Evolutionary conservation across 495 filamentous ascomycete species (phyloP), one percentile per base, ranked within the genome.

Genomic region (Ascobolus immersus): DNA sequence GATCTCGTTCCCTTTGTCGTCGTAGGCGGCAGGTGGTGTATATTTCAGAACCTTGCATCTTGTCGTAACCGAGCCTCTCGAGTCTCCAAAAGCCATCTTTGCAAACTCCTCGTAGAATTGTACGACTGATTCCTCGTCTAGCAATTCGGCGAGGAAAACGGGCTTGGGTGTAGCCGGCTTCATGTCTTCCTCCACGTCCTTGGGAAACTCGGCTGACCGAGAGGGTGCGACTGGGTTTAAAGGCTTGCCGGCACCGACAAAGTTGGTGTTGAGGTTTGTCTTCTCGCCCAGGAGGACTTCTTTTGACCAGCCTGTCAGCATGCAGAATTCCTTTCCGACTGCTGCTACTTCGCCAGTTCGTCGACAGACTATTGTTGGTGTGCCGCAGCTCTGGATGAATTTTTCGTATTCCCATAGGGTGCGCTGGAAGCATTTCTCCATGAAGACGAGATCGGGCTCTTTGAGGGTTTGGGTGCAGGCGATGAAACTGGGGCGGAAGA

Each of bases 61-160:
- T 32, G 70, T 77, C 48, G 69, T 78, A 33, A 82, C 76, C 37
- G 67, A 73, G 5, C 80, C 79, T 6, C 77, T 62, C 15, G 77
- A 79, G 45, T 93, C 79, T 6, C 71, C 77, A 52, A 91, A 96
- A 4, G 86, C 84, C 4, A 92, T 55, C 35, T 74, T 68, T 5
- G 84, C 72, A 55, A 90, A 94, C 48, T 94, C 82, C 38, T 94
- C 82, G 55, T 91, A 92, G 55, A 92, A 94, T 45, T 82, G 69
- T 14, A 90, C 70, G 5, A 86, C 81, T 42, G 74, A 81, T 37
- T 91, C 77, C 39, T 93, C 81, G 45, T 96, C 86, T 34, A 96
- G 61, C 15, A 96, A 58, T 45, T 94, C 89, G 2, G 81, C 78
- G 30, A 93, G 57, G 44, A 86, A 91, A 0, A 91, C 79, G 0